Base-by-base conservation (phyloP, 495 filamentous ascomycete species). In the Barbatosphaeria neglecta region DNA sequence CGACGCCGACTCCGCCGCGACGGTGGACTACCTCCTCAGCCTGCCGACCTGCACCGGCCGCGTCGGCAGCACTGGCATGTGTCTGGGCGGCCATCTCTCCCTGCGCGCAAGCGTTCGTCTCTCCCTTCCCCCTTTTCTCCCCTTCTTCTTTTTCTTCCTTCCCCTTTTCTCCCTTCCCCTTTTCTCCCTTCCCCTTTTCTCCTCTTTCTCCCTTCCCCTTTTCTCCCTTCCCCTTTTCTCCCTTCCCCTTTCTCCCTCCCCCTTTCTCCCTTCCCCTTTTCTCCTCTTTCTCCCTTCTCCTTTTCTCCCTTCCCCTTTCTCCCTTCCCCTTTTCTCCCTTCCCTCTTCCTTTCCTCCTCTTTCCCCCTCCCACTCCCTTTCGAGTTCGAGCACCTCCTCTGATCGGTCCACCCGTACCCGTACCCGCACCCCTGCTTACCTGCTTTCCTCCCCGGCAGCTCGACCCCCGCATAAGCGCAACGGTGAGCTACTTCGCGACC, bases 21-120 rank as follows among this genome's bases (percentile, higher is more conserved):
- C 77, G n/a, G 81, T 97, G 43, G 78, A 85, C 61, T 67, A 77
- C 48, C 80, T 97, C 6, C 65, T 93, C 37, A 73, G 74, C 13
- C 74, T 94, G 10, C 69, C 74, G 7, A 94, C 86, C 18, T 95
- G 90, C 62, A 94, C 81, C 19, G 89, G 90, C 25, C 76, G 77
- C 10, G 79, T 97, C 45, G 90, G 90, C 37, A 70, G 85, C 2
- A 94, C 89, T 7, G 90, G 90, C 25, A 97, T 97, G 90, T 95
- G 90, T 62, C 79, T 97, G 3, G 90, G 90, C 44, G 90, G 90
- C 4, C 90, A 97, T 62, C 74, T 95, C 19, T 83, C 90, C 35
- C 84, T 87, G 53, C 78, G 90, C 43, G 87, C 84, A 56, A 86
- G 81, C 51, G 69, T 70, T 62, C 8, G 63, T 43, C 17, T 16